Conservation (phyloP, 352 stramenopile genomes). For the Globisporangium nodosum region DNA sequence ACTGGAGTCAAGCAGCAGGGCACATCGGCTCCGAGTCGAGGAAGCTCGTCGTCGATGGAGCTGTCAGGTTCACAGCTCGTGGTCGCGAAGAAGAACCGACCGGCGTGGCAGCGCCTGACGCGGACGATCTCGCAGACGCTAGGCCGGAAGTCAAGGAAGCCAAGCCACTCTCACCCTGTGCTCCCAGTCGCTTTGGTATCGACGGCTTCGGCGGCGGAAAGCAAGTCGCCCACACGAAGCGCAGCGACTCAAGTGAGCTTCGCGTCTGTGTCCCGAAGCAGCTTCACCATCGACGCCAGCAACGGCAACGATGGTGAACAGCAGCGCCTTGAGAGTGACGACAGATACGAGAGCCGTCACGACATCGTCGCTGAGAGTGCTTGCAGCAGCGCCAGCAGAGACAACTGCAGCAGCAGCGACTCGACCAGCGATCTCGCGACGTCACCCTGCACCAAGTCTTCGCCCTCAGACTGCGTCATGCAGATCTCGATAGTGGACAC, state of each 20-base stretch:
- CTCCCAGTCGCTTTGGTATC: background rate
- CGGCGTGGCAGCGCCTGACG: conserved; percentile 12
- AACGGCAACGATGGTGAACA: background rate
- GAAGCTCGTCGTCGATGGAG: background rate
- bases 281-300: background rate
- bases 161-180: background rate
- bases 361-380: background rate
- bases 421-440: background rate
- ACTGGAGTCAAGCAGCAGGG: background rate
- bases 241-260: background rate
- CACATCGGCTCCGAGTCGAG: background rate
- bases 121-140: conserved; percentile 8
- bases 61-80: background rate
- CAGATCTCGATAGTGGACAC: conserved; percentile 1
- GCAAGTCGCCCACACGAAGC: background rate
- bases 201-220: background rate
- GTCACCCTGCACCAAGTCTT: background rate
- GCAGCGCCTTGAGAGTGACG: background rate
- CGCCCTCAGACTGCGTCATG: background rate
- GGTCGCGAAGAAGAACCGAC: background rate
- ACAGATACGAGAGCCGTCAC: background rate
- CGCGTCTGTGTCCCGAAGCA: background rate
- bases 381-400: background rate
- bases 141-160: background rate
- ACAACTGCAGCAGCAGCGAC: background rate